phyloP scores from a whole-genome alignment of 345 rosid genomes.

The Mangifera indica region DNA sequence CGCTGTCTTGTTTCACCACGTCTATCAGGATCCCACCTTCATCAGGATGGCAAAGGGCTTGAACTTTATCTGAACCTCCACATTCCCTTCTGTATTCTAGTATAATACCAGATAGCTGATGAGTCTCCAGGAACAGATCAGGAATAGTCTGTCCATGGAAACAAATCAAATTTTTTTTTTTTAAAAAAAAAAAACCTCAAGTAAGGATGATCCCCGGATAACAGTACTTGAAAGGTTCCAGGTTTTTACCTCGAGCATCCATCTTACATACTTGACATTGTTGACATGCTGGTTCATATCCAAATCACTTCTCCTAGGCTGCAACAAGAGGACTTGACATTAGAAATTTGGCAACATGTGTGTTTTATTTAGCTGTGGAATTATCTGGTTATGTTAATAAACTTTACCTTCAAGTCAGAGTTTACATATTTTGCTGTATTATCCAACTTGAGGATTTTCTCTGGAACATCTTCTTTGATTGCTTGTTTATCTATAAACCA shows the following conservation, averaged over 20 bases:
- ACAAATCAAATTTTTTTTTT: background rate
- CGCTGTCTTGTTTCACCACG: slow-evolving; percentile 19
- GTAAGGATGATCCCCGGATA: background rate
- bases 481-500: slow-evolving; percentile 67
- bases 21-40: slow-evolving; percentile 36
- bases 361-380: background rate
- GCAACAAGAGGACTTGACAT: slow-evolving; percentile 2
- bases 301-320: slow-evolving; percentile 62
- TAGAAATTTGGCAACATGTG: background rate
- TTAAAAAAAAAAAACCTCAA: background rate
- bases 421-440: slow-evolving; percentile 46
- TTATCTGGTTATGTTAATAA: background rate
- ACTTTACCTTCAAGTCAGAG: slow-evolving; percentile 50
- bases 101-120: slow-evolving; percentile 44
- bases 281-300: slow-evolving; percentile 78
- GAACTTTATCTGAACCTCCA: slow-evolving; percentile 54
- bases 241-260: slow-evolving; percentile 69
- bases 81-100: slow-evolving; percentile 60
- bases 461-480: slow-evolving; percentile 50
- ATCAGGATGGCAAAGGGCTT: slow-evolving; percentile 57
- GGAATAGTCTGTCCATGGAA: slow-evolving; percentile 47
- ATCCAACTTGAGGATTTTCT: slow-evolving; percentile 56
- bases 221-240: no score
- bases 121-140: slow-evolving; percentile 43
- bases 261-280: slow-evolving; percentile 66